Evolutionary conservation across 176 grass and related monocot species (phyloP).

Genomic region (Avena sativa): DNA sequence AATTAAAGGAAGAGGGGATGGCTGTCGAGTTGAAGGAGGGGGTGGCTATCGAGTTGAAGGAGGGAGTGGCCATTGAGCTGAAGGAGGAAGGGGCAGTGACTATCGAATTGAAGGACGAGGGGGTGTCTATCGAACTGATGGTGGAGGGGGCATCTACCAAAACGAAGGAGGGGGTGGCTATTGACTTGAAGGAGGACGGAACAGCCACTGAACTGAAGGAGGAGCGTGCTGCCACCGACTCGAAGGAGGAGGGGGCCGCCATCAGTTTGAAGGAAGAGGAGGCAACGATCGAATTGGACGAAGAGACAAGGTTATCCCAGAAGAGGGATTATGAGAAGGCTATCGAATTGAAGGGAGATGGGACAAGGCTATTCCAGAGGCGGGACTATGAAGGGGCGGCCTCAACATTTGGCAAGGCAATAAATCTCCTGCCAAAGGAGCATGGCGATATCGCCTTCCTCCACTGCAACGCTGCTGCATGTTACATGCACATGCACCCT

Average conservation of each 20-base stretch:
- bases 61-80: neutral
- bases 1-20: slow-evolving; percentile 12
- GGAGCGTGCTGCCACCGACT: neutral
- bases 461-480: slow-evolving; percentile 69
- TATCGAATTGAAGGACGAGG: neutral
- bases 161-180: neutral
- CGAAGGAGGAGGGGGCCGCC: neutral
- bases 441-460: slow-evolving; percentile 65
- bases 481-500: slow-evolving; percentile 78
- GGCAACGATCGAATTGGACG: slow-evolving; percentile 18
- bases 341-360: slow-evolving; percentile 61
- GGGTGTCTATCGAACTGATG: neutral
- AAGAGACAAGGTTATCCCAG: slow-evolving; percentile 12
- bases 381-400: slow-evolving; percentile 69
- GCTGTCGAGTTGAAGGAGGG: neutral
- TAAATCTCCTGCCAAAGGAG: slow-evolving; percentile 62
- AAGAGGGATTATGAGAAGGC: slow-evolving; percentile 38
- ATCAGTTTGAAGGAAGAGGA: neutral
- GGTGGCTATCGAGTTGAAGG: neutral
- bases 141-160: neutral
- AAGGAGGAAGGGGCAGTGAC: neutral
- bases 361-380: slow-evolving; percentile 66
- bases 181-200: neutral
- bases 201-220: neutral
- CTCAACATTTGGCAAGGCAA: slow-evolving; percentile 66